phyloP scores from a whole-genome alignment of 2,329 filamentous ascomycete genomes.

The Diaporthe amygdali region DNA sequence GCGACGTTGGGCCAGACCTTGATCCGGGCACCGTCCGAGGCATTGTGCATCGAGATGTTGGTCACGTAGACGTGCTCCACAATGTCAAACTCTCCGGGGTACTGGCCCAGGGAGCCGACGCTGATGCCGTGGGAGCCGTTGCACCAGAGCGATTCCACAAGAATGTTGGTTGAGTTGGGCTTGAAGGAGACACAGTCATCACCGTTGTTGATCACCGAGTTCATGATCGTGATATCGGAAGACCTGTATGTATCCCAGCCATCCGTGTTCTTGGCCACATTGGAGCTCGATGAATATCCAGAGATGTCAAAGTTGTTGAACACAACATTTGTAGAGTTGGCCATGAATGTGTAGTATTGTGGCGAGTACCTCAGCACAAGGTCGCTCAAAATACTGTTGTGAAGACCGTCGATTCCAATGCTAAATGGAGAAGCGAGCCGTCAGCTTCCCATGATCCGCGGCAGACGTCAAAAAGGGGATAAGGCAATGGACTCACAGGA shows the following conservation, averaged over 20 bases:
- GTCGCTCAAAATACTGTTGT: slow-evolving; percentile 60
- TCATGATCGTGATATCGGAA: slow-evolving; percentile 65
- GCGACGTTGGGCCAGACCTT: slow-evolving; percentile 60
- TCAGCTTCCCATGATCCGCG: not conserved
- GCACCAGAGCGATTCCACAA: slow-evolving; percentile 71
- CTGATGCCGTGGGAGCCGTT: slow-evolving; percentile 76
- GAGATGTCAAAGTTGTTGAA: slow-evolving; percentile 66
- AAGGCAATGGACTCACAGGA: slow-evolving; percentile 42
- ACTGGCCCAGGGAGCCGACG: slow-evolving; percentile 75
- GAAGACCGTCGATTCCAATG: slow-evolving; percentile 63
- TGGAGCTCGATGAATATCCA: slow-evolving; percentile 55
- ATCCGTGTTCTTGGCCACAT: slow-evolving; percentile 69
- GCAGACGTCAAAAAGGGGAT: not conserved
- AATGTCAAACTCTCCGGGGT: slow-evolving; percentile 66
- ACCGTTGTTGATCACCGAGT: slow-evolving; percentile 68
- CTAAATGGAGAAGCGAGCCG: not conserved
- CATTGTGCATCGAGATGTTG: slow-evolving; percentile 64
- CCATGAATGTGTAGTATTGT: slow-evolving; percentile 65
- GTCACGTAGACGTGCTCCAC: slow-evolving; percentile 72
- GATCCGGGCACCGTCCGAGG: slow-evolving; percentile 71
- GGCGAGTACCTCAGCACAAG: slow-evolving; percentile 62
- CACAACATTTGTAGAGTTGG: slow-evolving; percentile 64
- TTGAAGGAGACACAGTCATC: slow-evolving; percentile 79
- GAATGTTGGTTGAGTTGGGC: slow-evolving; percentile 71
- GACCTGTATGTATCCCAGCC: slow-evolving; percentile 67